Evolutionary conservation across 306 rosid species (phyloP), one percentile per base, ranked within the genome.

Genomic region (Prunus mira): DNA sequence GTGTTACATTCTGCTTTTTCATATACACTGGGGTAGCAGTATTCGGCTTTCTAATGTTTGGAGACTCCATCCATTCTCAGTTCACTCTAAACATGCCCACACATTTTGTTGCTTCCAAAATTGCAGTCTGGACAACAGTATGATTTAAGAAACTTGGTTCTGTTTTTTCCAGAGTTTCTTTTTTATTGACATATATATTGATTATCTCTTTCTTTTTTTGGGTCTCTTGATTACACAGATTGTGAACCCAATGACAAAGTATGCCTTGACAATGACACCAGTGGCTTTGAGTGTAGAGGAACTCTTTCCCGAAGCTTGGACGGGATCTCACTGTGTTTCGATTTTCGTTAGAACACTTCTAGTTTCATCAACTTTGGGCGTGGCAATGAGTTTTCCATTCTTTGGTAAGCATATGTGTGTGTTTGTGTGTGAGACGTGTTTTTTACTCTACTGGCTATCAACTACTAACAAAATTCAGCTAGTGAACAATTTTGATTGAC

Each of bases 71-170:
- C 45, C 5, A 73, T 72, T 88, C 97, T 64, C 96, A 91, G 72
- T 88, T 87, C 88, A 91, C 97, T 67, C 82, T 93, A 51, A 91
- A 84, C 92, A 84, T 93, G 97, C 96, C 97, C 2, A 78, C 80
- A 63, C 72, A 84, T 20, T 82, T 88, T 67, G 79, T 63, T 78
- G 92, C 96, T 66, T 89, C 98, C 6, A 80, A 91, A 32, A 82
- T 93, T 50, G 94, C 96, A 5, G 72, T 75, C 19, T 93, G 97
- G 97, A 93, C 97, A 43, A 88, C 89, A 63, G 94, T 93, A 88
- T 45, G 85, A 73, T 67, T 60, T 9, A 54, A 47, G 18, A 54
- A 5, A 46, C 30, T 69, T 67, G 30, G 49, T 47, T 61, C 14
- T 22, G 9, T 56, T 55, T 6, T 45, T 47, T 28, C 41, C 2